Evolutionary conservation across 2,329 filamentous ascomycete genomes (phyloP).

Genomic region (Aureobasidium sp.): DNA sequence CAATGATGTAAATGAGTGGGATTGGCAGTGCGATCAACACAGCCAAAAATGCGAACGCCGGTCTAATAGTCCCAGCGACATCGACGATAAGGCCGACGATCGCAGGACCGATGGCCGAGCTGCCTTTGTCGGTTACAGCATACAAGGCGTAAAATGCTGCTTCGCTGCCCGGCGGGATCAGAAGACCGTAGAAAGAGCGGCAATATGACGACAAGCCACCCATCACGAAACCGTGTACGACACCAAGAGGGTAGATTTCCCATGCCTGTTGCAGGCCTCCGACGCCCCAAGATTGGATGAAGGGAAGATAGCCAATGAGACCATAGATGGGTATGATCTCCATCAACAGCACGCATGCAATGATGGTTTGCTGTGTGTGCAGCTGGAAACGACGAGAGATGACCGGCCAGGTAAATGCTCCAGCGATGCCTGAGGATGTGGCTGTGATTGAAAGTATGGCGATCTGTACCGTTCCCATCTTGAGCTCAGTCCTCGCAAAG

Average conservation of each 20-base stretch:
- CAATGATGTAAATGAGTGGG: slow-evolving; percentile 70
- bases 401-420: slow-evolving; percentile 79
- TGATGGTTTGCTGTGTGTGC: slow-evolving; percentile 71
- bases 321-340: slow-evolving; percentile 88
- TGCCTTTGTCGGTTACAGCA: slow-evolving; percentile 92
- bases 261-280: slow-evolving; percentile 77
- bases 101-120: slow-evolving; percentile 80
- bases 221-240: slow-evolving; percentile 81
- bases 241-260: slow-evolving; percentile 86
- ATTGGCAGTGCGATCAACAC: slow-evolving; percentile 69
- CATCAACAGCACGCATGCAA: slow-evolving; percentile 76
- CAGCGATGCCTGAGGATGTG: slow-evolving; percentile 74
- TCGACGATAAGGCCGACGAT: slow-evolving; percentile 88
- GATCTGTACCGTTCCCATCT: slow-evolving; percentile 78
- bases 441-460: slow-evolving; percentile 86
- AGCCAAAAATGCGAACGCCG: slow-evolving; percentile 79
- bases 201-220: slow-evolving; percentile 85
- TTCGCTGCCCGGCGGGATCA: slow-evolving; percentile 86
- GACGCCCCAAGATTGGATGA: slow-evolving; percentile 64
- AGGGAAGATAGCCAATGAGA: slow-evolving; percentile 72
- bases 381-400: slow-evolving; percentile 62
- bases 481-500: slow-evolving; percentile 82
- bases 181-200: slow-evolving; percentile 77
- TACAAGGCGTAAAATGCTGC: slow-evolving; percentile 91
- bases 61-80: slow-evolving; percentile 37